Conservation (phyloP, 768 basidiomycete species). For the Hypholoma fasciculare region DNA sequence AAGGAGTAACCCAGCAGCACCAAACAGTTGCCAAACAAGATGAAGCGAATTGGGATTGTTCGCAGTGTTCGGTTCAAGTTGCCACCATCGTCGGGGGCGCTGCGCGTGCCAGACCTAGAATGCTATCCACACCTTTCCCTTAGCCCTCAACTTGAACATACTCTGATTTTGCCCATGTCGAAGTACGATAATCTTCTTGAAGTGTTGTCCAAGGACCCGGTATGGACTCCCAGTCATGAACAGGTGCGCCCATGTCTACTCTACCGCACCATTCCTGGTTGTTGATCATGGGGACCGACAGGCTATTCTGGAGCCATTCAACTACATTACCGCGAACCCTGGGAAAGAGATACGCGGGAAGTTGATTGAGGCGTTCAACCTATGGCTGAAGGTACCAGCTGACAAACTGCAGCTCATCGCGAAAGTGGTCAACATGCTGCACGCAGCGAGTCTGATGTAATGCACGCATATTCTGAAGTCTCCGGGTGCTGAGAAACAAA, state of each 20-base stretch:
- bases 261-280: background rate
- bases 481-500: too few species aligned
- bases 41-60: too few species aligned
- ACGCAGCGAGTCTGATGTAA: conserved; percentile 90
- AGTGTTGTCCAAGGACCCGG: conserved; percentile 28
- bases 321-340: conserved; percentile 78
- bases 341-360: conserved; percentile 91
- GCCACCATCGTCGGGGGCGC: too few species aligned
- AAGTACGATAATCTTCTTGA: conserved; percentile 42
- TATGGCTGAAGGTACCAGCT: conserved; percentile 82
- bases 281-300: conserved; percentile 5
- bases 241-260: conserved; percentile 20
- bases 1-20: too few species aligned
- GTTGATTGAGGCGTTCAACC: conserved; percentile 91
- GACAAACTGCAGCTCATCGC: conserved; percentile 74
- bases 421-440: conserved; percentile 88
- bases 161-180: conserved; percentile 16
- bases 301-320: conserved; percentile 83
- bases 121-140: too few species aligned
- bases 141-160: too few species aligned
- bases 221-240: conserved; percentile 38
- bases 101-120: too few species aligned
- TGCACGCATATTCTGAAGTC: too few species aligned
- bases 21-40: too few species aligned
- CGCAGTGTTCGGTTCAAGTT: too few species aligned